These are phyloP conservation scores for Platanthera zijinensis DNA, from an alignment of 106 monocot species.

Conservation along the genomic window DNA sequence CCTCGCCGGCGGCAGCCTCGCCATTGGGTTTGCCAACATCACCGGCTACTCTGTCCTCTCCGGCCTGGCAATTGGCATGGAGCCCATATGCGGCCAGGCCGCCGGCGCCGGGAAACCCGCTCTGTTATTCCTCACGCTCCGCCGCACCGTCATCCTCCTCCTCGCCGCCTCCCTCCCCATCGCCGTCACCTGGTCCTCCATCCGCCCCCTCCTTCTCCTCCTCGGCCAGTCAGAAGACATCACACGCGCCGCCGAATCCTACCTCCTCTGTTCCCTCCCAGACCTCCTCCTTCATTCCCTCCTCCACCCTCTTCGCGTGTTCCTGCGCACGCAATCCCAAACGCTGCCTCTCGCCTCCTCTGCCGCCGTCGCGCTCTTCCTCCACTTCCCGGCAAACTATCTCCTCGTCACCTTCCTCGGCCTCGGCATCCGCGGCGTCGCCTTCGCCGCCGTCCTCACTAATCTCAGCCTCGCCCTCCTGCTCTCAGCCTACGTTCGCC, in stretches of 20 bases:
- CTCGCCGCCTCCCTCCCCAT: neutral
- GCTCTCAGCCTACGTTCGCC: neutral
- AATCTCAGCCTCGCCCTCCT: neutral
- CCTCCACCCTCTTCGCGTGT: constrained; percentile 18
- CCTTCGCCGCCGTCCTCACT: neutral
- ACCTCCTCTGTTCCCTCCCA: constrained; percentile 10
- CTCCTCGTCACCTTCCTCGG: constrained; percentile 6
- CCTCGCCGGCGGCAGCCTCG: too few species aligned
- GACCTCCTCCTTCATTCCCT: constrained; percentile 13
- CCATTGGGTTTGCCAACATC: too few species aligned
- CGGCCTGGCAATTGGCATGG: neutral
- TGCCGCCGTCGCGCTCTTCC: neutral
- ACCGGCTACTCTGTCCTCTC: neutral
- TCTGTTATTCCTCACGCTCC: neutral
- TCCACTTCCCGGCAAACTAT: constrained; percentile 13
- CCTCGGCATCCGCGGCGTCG: constrained; percentile 17
- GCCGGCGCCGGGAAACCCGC: neutral
- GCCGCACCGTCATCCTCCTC: neutral
- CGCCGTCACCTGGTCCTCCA: neutral
- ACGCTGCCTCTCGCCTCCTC: neutral
- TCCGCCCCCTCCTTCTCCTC: neutral
- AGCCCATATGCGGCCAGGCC: neutral
- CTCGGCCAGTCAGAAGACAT: neutral
- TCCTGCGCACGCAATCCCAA: constrained; percentile 9
- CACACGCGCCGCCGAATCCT: neutral